Percentiles rank a stretch among this genome's conserved stretches.
Evolutionary conservation across 345 rosid genomes (phyloP).

Genomic region (Lumnitzera racemosa): DNA sequence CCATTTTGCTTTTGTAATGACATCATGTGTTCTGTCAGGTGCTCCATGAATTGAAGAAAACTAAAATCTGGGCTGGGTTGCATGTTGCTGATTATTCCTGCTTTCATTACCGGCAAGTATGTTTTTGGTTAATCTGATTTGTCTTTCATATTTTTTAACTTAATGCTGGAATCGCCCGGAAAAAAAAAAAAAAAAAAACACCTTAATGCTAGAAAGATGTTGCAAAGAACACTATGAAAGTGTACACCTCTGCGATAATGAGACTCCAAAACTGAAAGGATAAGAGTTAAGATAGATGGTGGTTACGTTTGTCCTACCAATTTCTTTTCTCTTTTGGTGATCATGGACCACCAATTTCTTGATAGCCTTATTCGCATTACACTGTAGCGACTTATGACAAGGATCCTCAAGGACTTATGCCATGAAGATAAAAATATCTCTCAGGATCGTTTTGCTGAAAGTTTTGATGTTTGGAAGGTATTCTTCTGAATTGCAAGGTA

Average conservation of each 20-base stretch:
- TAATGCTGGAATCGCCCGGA: neutral
- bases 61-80: conserved; percentile 68
- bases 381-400: conserved; percentile 54
- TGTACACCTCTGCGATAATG: neutral
- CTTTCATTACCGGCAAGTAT: conserved; percentile 83
- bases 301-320: no score
- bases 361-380: neutral
- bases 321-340: no score
- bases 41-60: conserved; percentile 53
- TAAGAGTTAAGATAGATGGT: no score
- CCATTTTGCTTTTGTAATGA: conserved; percentile 4
- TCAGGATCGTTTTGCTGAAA: conserved; percentile 16
- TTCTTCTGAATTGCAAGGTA: conserved; percentile 1
- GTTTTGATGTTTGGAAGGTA: conserved; percentile 49
- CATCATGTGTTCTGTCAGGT: conserved; percentile 39
- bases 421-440: conserved; percentile 15
- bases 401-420: conserved; percentile 26
- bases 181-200: no score
- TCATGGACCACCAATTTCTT: no score
- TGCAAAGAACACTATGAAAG: no score
- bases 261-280: no score
- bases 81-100: conserved; percentile 88
- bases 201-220: neutral
- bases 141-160: neutral
- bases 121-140: conserved; percentile 14